Base-by-base conservation (phyloP, 2,329 filamentous ascomycete species). In the Calonectria pauciramosa region DNA sequence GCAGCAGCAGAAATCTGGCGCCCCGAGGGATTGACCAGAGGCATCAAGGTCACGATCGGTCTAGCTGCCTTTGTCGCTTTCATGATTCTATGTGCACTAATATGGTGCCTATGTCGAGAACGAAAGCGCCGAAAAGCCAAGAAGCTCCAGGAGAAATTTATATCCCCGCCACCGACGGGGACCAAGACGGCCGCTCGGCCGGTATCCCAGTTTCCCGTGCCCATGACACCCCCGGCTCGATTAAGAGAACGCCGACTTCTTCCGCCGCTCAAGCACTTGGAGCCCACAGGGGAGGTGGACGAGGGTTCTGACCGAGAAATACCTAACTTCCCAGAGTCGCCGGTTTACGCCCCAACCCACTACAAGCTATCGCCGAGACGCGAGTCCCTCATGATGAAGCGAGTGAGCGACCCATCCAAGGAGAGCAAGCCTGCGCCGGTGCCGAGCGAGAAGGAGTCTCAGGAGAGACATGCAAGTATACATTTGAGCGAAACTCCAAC, bases 241-340 rank as follows among this genome's bases (percentile, higher is more conserved):
- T 85, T 91, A 2, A 84, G 86, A 67, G 88, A 90, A 66, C 85
- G 89, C 8, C 86, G 82, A 44, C 84, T 88, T 63, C 84, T 90
- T 23, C 83, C 86, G 1, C 68, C 79, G 3, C 47, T 71, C 7
- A 44, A 56, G 4, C 66, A 77, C 36, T 47, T 71, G 44, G 70
- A 60, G 18, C 20, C 63, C 8, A 10, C 59, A 38, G 8, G 44
- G 56, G 18, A 49, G 54, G 9, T 54, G 16, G 13, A 64, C 51
- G 23, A 32, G 26, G 14, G 80, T 9, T 63, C 56, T 28, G 56
- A 63, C 3, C 26, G 26, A 28, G 34, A 41, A 2, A 38, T 41
- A 66, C 74, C 74, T 59, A 72, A 68, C 5, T 87, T 87, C 52
- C 85, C 86, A 0, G 75, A 84, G 6, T 86, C 86, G 6, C 85